A percentile compares a stretch with the other conserved stretches of the same genome.
These are phyloP conservation scores for Fusarium transvaalense DNA, from an alignment of 2,329 filamentous ascomycete genomes.

Conservation along the genomic window DNA sequence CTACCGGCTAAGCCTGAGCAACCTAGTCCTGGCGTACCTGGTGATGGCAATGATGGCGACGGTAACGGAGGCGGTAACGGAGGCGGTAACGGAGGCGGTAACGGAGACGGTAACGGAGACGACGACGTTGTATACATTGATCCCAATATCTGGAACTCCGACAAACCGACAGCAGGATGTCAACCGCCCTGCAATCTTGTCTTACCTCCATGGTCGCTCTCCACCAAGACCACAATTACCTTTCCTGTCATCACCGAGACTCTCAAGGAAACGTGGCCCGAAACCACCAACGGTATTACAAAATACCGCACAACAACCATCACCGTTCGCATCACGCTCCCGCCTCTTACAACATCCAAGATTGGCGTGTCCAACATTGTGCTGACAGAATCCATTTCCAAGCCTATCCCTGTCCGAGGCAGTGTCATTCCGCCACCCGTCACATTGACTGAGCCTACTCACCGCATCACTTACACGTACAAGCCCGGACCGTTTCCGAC, in stretches of 20 bases:
- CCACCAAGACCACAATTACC: conserved; percentile 20
- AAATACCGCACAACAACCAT: conserved; percentile 28
- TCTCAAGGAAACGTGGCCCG: conserved; percentile 19
- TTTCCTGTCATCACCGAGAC: conserved; percentile 27
- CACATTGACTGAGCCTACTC: background rate
- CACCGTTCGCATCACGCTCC: conserved; percentile 23
- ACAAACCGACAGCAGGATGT: conserved; percentile 8
- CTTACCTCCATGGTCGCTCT: conserved; percentile 22
- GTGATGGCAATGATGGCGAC: background rate
- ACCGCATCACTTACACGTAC: background rate
- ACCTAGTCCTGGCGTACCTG: background rate
- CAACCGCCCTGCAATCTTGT: conserved; percentile 25
- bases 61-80: background rate
- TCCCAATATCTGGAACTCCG: conserved; percentile 14
- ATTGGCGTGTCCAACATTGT: conserved; percentile 28
- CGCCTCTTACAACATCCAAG: conserved; percentile 17
- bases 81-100: background rate
- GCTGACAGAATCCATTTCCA: conserved; percentile 14
- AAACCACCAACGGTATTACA: conserved; percentile 23
- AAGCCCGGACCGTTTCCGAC: background rate
- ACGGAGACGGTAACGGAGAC: background rate
- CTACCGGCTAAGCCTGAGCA: background rate
- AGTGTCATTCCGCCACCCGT: conserved; percentile 1
- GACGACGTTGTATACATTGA: conserved; percentile 21
- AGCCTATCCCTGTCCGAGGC: conserved; percentile 4